Evolutionary conservation across 805 yeast genomes (phyloP), one percentile per base, ranked within the genome.

Genomic region (Pichia deserticola): DNA sequence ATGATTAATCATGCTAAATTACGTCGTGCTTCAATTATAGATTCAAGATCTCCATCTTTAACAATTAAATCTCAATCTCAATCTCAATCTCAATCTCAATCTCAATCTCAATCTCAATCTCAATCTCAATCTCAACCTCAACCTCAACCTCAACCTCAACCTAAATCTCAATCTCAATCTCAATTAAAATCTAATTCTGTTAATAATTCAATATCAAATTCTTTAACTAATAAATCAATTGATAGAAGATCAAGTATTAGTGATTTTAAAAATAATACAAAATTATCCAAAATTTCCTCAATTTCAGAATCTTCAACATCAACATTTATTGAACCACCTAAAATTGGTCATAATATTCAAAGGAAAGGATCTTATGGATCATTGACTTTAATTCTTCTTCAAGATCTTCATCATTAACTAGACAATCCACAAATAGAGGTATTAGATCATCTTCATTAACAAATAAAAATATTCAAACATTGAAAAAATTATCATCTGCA

Each of bases 321-420:
- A 2, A 30, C 30, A 13, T 48, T 48, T 35, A n/a, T n/a, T n/a
- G 51, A 48, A 33, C 51, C 51, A n/a, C 48, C 45, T 13, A 48
- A 40, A 29, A 44, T 48, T 15, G 44, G 51, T 13, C 32, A 28
- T 15, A 25, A 34, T 10, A 15, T 40, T 5, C 44, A 39, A 13
- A 38, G 51, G 10, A 39, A 44, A 20, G n/a, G 25, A 40, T 48
- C 51, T 4, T 42, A 48, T 48, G 40, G 35, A 27, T 42, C 46
- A 13, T 15, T 42, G 12, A 33, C 28, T 6, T 45, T 40, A 5
- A 35, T 11, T 11, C 12, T 27, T 12, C 37, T 3, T 13, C 49
- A 11, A 39, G 40, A 8, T 35, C 47, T 3, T 29, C 42, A 8
- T 40, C 44, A 12, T 27, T 43, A n/a, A 35, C 45, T 7, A 20